Evolutionary conservation across 768 basidiomycete species (phyloP), one percentile per base, ranked within the genome.

Genomic region (Pleurotus platypus): DNA sequence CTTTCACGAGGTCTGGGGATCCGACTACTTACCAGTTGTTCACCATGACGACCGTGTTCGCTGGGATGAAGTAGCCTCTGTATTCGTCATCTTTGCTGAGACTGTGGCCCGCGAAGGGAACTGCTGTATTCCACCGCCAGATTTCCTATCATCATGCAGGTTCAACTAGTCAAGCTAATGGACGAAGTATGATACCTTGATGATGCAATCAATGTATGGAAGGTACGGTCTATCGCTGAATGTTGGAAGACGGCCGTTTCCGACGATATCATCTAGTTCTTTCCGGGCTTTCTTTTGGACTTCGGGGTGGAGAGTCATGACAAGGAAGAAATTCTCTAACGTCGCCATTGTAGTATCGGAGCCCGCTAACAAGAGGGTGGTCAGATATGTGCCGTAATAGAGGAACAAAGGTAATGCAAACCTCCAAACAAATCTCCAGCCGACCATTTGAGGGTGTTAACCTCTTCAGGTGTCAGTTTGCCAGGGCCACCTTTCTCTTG

Each of bases 261-360:
- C 67, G 8, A 69, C 58, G 8, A 66, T 62, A 13, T 22, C 18
- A 35, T 67, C 62, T 6, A 69, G 48, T 49, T 69, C 67, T 39
- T 22, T 54, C 2, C 64, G 62, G 0, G 66, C 69, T 49, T 58
- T 62, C 30, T 58, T 46, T 48, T 66, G 65, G 1, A 61, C 57
- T 12, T 59, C 57, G 7, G 65, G 61, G 39, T 66, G 58, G 20
- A 64, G 22, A 4, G 61, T 39, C 61, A 69, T 67, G 1, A 61
- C 66, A 13, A 63, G 64, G 39, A 66, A 55, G 9, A 64, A 65
- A 13, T 43, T 43, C 42, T 43, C 42, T 15, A 43, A 3, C 15
- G 42, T 43, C 20, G n/a, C 42, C n/a, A 43, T 43, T 1, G 42
- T 43, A 13, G 42, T 43, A 0, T 43, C 42, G 1, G 42, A 43